Percentiles rank a stretch among this genome's conserved stretches.
Evolutionary conservation across 1,284 basidiomycete species (phyloP).

Genomic region (Cutaneotrichosporon cyanovorans): DNA sequence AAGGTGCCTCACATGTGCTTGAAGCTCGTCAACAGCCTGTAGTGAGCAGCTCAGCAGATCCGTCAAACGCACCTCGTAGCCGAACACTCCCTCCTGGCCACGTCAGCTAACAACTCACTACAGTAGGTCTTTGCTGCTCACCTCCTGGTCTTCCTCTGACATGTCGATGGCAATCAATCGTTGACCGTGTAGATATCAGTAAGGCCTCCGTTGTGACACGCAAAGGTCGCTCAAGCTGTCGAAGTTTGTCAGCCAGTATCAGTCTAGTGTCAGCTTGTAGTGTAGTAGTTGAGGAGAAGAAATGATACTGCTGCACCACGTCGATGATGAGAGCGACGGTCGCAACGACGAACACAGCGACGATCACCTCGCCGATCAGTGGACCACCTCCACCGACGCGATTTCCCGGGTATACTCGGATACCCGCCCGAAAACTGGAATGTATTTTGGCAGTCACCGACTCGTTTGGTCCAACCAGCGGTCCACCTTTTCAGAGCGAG

Average conservation of each 20-base stretch:
- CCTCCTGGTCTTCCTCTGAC: conserved; percentile 32
- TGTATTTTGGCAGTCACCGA: background rate
- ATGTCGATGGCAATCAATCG: conserved; percentile 18
- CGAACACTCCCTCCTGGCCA: conserved; percentile 11
- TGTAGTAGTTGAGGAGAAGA: background rate
- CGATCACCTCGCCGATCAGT: background rate
- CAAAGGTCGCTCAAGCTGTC: no score
- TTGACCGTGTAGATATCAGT: no score
- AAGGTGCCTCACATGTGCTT: conserved; percentile 69
- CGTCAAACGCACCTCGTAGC: conserved; percentile 14
- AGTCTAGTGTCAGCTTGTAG: background rate
- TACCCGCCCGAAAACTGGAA: background rate
- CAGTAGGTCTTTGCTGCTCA: no score
- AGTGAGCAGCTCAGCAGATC: conserved; percentile 22
- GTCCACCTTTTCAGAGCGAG: background rate
- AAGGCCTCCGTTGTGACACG: no score
- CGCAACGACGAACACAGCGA: no score
- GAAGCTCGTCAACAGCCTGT: conserved; percentile 74
- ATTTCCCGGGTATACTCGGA: background rate
- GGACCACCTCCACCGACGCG: background rate
- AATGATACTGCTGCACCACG: no score
- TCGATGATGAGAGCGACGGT: background rate
- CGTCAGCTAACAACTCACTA: background rate
- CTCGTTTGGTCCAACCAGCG: conserved; percentile 21
- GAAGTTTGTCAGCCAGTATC: no score